Conservation (phyloP, 768 basidiomycete genomes). For the Solioccasus polychromus region DNA sequence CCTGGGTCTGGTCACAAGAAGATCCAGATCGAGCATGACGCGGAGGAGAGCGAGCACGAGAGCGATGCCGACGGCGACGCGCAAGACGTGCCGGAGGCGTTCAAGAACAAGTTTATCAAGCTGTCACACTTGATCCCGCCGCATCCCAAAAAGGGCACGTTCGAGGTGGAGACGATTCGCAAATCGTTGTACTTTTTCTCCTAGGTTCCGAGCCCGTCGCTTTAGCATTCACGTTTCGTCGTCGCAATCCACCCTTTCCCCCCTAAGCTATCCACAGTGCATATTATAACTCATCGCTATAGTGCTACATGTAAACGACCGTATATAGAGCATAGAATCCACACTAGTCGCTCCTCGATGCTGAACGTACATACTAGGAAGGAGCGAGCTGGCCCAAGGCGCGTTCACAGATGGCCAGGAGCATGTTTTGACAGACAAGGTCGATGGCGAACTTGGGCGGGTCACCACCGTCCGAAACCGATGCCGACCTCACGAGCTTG, state of each 20-base stretch:
- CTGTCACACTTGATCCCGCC: conserved; percentile 76
- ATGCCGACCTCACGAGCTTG: conserved; percentile 16
- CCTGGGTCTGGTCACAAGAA: conserved; percentile 18
- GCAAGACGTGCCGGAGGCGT: conserved; percentile 25
- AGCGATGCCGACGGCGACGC: conserved; percentile 19
- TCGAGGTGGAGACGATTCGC: conserved; percentile 81
- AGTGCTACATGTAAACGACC: conserved; percentile 9
- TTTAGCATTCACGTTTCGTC: neutral
- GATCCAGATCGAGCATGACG: conserved; percentile 7
- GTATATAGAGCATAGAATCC: conserved; percentile 16
- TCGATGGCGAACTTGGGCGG: conserved; percentile 11
- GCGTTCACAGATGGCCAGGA: conserved; percentile 29
- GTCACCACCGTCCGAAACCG: neutral
- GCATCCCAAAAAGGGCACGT: conserved; percentile 79
- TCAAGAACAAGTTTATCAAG: conserved; percentile 64
- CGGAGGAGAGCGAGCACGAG: neutral
- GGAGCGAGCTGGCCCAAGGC: conserved; percentile 14
- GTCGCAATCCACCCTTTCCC: neutral
- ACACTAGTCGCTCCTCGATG: too few species aligned
- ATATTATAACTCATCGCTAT: conserved; percentile 18
- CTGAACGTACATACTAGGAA: neutral
- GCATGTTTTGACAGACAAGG: conserved; percentile 23
- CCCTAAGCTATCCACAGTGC: conserved; percentile 7
- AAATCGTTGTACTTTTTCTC: conserved; percentile 93
- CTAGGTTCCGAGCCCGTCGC: too few species aligned